A percentile compares a stretch with the other conserved stretches of the same genome.
Conservation (phyloP, 345 rosid genomes). For the Hypericum androsaemum region DNA sequence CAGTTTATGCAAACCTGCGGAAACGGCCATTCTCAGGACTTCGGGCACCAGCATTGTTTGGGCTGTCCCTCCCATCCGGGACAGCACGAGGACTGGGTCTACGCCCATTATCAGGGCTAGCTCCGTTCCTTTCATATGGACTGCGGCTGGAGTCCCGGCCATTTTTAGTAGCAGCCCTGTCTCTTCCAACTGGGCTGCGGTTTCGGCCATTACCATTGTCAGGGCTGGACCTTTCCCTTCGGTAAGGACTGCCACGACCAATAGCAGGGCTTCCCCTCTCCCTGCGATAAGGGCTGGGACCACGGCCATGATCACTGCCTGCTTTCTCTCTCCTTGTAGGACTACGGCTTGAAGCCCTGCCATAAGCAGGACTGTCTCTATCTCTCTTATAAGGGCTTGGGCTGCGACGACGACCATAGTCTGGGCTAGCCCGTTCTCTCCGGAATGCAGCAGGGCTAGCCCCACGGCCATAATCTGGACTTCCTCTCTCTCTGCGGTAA, state of each 20-base stretch:
- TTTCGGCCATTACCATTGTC: conserved; percentile 21
- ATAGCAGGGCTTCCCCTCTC: conserved; percentile 43
- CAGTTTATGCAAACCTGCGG: not conserved
- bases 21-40: not conserved
- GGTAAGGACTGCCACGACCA: conserved; percentile 47
- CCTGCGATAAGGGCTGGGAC: conserved; percentile 39
- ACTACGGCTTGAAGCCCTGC: conserved; percentile 32
- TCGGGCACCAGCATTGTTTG: not conserved
- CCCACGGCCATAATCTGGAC: conserved; percentile 92
- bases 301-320: conserved; percentile 30
- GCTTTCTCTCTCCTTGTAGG: conserved; percentile 36
- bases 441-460: conserved; percentile 46
- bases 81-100: conserved; percentile 15
- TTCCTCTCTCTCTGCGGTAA: conserved; percentile 69
- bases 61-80: conserved; percentile 8
- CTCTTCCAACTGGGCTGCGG: conserved; percentile 33
- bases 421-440: conserved; percentile 66
- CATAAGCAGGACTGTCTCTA: conserved; percentile 53
- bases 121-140: conserved; percentile 34
- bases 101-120: conserved; percentile 34
- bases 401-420: conserved; percentile 61
- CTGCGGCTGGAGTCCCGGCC: conserved; percentile 38
- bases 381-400: conserved; percentile 46
- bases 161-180: conserved; percentile 22
- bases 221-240: conserved; percentile 23